Conservation (phyloP, 305 asterid genomes). For the Fraxinus sp. region DNA sequence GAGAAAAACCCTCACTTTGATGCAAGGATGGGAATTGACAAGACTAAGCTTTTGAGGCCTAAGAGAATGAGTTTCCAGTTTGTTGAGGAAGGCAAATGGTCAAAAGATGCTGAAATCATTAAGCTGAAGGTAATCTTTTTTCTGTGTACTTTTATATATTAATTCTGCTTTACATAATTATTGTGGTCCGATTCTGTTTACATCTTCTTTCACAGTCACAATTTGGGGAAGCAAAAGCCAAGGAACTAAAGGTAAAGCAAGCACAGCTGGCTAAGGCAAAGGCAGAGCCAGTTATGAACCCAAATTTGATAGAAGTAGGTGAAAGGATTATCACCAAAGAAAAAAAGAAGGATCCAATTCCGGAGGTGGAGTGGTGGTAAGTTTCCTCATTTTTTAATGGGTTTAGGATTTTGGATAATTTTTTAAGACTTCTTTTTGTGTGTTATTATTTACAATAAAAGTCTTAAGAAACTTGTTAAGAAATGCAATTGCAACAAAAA, state of each 20-base stretch:
- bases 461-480: background rate
- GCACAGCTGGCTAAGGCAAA: slow-evolving; percentile 89
- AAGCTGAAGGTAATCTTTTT: slow-evolving; percentile 61
- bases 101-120: slow-evolving; percentile 77
- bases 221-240: slow-evolving; percentile 94
- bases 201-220: slow-evolving; percentile 50
- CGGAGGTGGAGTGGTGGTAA: slow-evolving; percentile 99
- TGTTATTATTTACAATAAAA: background rate
- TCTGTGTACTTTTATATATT: background rate
- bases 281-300: slow-evolving; percentile 89
- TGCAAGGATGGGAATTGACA: slow-evolving; percentile 75
- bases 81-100: slow-evolving; percentile 99
- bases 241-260: slow-evolving; percentile 88
- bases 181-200: slow-evolving; percentile 19
- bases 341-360: slow-evolving; percentile 77
- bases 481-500: background rate
- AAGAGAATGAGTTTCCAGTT: slow-evolving; percentile 82
- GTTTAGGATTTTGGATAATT: slow-evolving; percentile 14
- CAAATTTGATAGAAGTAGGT: slow-evolving; percentile 85
- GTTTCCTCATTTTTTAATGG: slow-evolving; percentile 28
- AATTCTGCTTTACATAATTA: background rate
- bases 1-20: slow-evolving; percentile 82
- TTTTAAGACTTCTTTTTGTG: background rate
- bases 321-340: slow-evolving; percentile 78
- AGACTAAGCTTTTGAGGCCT: slow-evolving; percentile 79